phyloP scores from a whole-genome alignment of 176 grass and related monocot genomes.

The Oryza glaberrima region DNA sequence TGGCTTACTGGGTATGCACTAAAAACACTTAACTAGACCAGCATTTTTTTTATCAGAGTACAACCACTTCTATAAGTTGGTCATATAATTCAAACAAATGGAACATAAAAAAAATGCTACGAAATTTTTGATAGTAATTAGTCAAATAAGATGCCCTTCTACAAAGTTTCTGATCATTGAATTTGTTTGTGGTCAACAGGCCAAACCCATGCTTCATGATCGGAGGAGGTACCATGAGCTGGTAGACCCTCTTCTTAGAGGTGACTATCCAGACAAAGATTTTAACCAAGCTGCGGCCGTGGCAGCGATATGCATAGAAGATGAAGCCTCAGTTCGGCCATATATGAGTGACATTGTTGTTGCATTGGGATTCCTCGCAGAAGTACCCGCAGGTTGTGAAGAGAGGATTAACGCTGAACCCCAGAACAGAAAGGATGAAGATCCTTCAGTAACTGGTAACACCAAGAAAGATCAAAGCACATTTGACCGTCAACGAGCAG shows the following conservation, averaged over 20 bases:
- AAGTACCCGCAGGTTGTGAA: conserved; percentile 36
- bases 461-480: conserved; percentile 33
- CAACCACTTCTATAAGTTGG: neutral
- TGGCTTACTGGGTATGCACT: conserved; percentile 78
- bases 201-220: conserved; percentile 70
- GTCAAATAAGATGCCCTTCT: neutral
- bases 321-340: conserved; percentile 66
- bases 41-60: neutral
- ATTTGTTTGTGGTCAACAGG: conserved; percentile 54
- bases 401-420: conserved; percentile 3
- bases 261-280: conserved; percentile 66
- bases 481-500: conserved; percentile 49
- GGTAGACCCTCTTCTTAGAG: conserved; percentile 74
- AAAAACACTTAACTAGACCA: conserved; percentile 7
- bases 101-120: neutral
- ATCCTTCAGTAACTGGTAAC: conserved; percentile 5
- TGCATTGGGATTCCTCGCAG: conserved; percentile 63
- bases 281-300: conserved; percentile 71
- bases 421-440: conserved; percentile 35
- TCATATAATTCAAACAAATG: conserved; percentile 22
- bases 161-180: conserved; percentile 31
- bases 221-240: conserved; percentile 63
- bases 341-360: conserved; percentile 73
- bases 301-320: conserved; percentile 85
- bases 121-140: conserved; percentile 10